Base-by-base conservation (phyloP, 2,329 filamentous ascomycete genomes). In the Leptographium procerum region DNA sequence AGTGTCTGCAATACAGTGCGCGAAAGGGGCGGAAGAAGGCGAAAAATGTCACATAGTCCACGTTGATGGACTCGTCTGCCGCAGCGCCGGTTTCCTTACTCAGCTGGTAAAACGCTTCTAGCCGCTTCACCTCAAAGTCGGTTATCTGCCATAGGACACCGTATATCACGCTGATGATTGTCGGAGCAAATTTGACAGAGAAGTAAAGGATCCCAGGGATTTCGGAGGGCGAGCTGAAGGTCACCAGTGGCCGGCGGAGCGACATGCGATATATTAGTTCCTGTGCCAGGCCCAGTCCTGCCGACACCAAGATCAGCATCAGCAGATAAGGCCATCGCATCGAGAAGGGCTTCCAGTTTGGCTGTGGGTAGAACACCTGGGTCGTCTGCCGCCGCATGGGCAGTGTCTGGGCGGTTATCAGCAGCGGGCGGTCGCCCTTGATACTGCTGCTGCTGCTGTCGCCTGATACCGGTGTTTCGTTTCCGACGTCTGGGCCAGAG, bases 31-130 rank as follows among this genome's bases (percentile, higher is more conserved):
- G 77, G 45, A 86, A 70, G 65, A 87, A 82, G 65, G 79, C 84
- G 71, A 86, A 81, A 64, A 82, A 79, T 6, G 86, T 88, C 51
- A 88, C 77, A 60, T 90, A 90, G 68, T 89, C 85, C 61, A 88
- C 85, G 62, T 89, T 89, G 65, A 90, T 79, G 0, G 84, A 87
- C 66, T 83, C 80, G 45, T 79, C 79, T 0, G 84, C 84, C 24
- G 84, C 70, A 1, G 84, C 82, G 16, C 84, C 84, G 3, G 75
- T 76, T 3, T 77, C 72, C 61, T 77, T 81, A 3, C 83, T 85
- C 55, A 87, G 73, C 66, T 87, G 84, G 63, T 85, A 84, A 64
- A 81, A 87, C 0, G 84, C 80, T 66, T 87, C 84, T 31, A 86
- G 70, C n/a, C 84, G 77, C 65, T 80, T 82, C 2, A 87, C 82